Evolutionary conservation across 768 basidiomycete genomes (phyloP), one percentile per base, ranked within the genome.

Genomic region (Bullera alba): DNA sequence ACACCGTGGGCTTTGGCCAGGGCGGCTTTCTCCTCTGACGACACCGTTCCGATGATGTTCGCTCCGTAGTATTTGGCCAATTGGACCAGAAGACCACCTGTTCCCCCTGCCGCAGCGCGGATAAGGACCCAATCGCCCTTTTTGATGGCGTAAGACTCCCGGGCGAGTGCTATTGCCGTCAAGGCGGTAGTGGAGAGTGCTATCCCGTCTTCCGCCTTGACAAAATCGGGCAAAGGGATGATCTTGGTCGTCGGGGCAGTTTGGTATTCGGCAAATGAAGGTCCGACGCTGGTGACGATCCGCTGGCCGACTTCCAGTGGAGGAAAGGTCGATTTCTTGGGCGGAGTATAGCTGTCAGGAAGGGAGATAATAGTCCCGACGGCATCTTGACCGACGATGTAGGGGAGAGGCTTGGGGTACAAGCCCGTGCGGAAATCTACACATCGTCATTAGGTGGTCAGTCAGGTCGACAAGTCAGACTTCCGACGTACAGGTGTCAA

Each of bases 31-130:
- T 82, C 86, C 19, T 75, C 68, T 0, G 85, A 86, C 2, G 90
- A 93, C 2, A 87, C 87, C 14, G 92, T 96, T 1, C 89, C 93
- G 60, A 99, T 93, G 22, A 96, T 87, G 7, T 81, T 84, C 1
- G 86, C 92, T 4, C 93, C 93, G 17, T 81, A 76, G 37, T 77
- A 75, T 66, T 81, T 83, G 32, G 82, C 81, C 27, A 86, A 67
- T 74, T 93, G 76, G 44, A 66, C 67, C 15, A 77, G 65, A 23
- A 73, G 47, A 2, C 74, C 57, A 1, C 78, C 93, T 8, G 95
- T 77, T 10, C 92, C 91, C 27, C 93, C 93, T 0, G 93, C 91
- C 28, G 93, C 80, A 27, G 93, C 92, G 67, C 95, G 87, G 1
- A 96, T 79, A 42, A 93, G 78, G 48, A 92, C 81, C 41, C 76